Conservation (phyloP, 2,329 filamentous ascomycete species). For the Sporothrix variecibatus region DNA sequence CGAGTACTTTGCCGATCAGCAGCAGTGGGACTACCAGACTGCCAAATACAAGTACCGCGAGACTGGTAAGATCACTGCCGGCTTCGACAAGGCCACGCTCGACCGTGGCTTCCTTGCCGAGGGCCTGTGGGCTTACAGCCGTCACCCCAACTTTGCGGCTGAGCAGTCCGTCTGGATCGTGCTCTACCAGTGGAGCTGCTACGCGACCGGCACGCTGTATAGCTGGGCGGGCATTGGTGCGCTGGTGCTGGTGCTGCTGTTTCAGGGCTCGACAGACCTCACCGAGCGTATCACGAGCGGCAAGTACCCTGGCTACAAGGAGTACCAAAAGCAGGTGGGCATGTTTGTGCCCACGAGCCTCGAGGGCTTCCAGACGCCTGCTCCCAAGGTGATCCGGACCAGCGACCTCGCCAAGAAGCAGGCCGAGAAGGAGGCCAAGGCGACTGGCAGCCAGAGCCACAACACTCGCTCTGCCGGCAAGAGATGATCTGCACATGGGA, state of each 20-base stretch:
- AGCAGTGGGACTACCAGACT: slow-evolving; percentile 87
- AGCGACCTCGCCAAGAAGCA: slow-evolving; percentile 53
- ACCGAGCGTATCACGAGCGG: slow-evolving; percentile 77
- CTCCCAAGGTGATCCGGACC: slow-evolving; percentile 52
- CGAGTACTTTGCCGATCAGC: slow-evolving; percentile 84
- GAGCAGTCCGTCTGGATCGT: slow-evolving; percentile 90
- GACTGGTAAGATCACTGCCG: slow-evolving; percentile 68
- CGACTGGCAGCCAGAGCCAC: slow-evolving; percentile 19
- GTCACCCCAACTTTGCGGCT: slow-evolving; percentile 92
- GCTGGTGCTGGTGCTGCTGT: slow-evolving; percentile 71
- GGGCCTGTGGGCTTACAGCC: slow-evolving; percentile 83
- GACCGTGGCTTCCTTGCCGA: slow-evolving; percentile 85
- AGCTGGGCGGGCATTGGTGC: slow-evolving; percentile 79
- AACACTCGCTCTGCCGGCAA: slow-evolving; percentile 23
- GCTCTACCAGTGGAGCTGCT: slow-evolving; percentile 86
- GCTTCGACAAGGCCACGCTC: slow-evolving; percentile 71
- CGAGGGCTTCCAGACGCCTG: slow-evolving; percentile 45
- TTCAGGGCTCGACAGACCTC: slow-evolving; percentile 85
- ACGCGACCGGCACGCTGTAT: slow-evolving; percentile 66
- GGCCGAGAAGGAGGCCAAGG: slow-evolving; percentile 41
- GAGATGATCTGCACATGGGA: background rate
- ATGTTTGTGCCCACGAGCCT: slow-evolving; percentile 72
- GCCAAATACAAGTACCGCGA: slow-evolving; percentile 77
- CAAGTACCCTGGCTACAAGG: slow-evolving; percentile 86
- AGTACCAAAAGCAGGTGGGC: slow-evolving; percentile 81